Percentiles rank a stretch among this genome's conserved stretches.
phyloP scores from a whole-genome alignment of 768 basidiomycete genomes.

The Udeniomyces megalosporus region DNA sequence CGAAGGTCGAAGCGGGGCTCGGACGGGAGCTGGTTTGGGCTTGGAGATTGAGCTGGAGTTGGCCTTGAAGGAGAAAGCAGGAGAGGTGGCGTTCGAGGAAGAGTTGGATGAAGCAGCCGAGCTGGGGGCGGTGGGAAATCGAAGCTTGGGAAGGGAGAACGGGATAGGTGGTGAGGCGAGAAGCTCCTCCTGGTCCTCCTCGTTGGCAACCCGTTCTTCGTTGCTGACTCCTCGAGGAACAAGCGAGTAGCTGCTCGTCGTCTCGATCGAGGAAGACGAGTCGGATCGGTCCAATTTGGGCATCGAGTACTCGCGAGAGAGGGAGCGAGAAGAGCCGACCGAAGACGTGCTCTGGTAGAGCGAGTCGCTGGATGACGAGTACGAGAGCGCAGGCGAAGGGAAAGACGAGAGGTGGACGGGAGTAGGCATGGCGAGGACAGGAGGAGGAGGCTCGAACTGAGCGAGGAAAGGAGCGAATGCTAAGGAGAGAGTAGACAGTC shows the following conservation, averaged over 20 bases:
- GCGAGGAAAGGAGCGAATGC: conserved; percentile 5
- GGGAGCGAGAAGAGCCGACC: neutral
- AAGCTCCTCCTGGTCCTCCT: neutral
- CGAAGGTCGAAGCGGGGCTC: neutral
- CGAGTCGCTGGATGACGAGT: neutral
- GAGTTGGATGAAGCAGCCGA: neutral
- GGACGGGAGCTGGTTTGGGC: neutral
- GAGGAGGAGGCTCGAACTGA: neutral
- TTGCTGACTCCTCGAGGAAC: neutral
- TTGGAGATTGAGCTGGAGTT: too few species aligned
- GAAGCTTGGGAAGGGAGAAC: neutral
- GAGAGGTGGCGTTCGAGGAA: too few species aligned
- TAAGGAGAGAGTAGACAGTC: neutral
- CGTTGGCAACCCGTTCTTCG: neutral
- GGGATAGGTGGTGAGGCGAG: neutral
- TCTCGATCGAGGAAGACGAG: conserved; percentile 8
- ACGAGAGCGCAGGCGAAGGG: neutral
- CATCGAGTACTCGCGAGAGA: neutral
- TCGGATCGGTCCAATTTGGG: conserved; percentile 1
- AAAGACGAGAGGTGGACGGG: neutral
- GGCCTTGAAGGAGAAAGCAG: too few species aligned
- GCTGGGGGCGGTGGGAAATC: neutral
- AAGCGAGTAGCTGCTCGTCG: neutral
- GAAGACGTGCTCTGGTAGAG: neutral
- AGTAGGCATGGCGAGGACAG: neutral